phyloP scores from a whole-genome alignment of 2,329 filamentous ascomycete species.

The Aspergillus sp. region DNA sequence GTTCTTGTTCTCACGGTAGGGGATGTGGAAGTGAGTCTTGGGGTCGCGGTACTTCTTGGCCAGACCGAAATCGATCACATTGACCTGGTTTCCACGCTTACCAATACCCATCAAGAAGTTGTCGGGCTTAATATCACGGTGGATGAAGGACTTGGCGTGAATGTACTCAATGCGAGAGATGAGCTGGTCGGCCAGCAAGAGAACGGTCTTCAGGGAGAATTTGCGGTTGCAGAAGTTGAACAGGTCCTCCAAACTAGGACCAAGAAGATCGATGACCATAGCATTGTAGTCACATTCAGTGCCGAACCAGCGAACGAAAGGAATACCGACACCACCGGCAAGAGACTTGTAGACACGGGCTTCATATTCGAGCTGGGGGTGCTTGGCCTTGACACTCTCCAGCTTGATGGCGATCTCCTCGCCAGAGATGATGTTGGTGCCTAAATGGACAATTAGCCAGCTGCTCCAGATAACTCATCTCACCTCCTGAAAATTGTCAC shows the following conservation, averaged over 20 bases:
- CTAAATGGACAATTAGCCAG: constrained; percentile 45
- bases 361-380: constrained; percentile 98
- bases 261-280: constrained; percentile 97
- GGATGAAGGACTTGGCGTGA: constrained; percentile 98
- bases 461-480: neutral
- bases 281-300: constrained; percentile 99
- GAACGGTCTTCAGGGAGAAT: constrained; percentile 97
- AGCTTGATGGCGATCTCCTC: constrained; percentile 99
- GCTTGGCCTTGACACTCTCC: constrained; percentile 98
- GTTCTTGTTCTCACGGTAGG: constrained; percentile 99
- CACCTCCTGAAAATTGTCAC: constrained; percentile 26
- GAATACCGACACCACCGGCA: constrained; percentile 94
- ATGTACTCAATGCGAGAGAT: constrained; percentile 99
- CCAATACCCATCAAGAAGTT: constrained; percentile 99
- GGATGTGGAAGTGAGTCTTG: constrained; percentile 99
- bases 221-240: constrained; percentile 99
- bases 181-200: constrained; percentile 94
- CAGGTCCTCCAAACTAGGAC: constrained; percentile 91
- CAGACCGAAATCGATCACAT: constrained; percentile 97
- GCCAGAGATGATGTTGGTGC: constrained; percentile 98
- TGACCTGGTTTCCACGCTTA: constrained; percentile 99
- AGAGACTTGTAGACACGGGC: constrained; percentile 85
- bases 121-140: constrained; percentile 99
- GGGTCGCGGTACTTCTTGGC: constrained; percentile 99
- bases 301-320: constrained; percentile 98